Evolutionary conservation across 352 stramenopile genomes (phyloP).

Genomic region (Globisporangium uncinulatum): DNA sequence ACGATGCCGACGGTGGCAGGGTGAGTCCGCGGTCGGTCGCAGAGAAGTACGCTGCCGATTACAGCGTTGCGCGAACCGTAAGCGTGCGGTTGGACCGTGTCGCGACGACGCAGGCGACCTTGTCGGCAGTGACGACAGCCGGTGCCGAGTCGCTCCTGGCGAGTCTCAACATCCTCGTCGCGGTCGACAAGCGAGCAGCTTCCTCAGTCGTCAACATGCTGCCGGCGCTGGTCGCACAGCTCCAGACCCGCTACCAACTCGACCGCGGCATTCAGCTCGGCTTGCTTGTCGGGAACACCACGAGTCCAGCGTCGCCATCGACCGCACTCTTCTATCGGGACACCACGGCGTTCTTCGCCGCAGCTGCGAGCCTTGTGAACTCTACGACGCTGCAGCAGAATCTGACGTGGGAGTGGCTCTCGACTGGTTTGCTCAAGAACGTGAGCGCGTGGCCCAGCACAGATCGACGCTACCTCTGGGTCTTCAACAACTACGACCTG

Average conservation of each 20-base stretch:
- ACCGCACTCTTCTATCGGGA: slow-evolving; percentile 8
- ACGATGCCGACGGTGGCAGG: slow-evolving; percentile 16
- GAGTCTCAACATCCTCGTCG: slow-evolving; percentile 45
- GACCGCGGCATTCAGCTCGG: slow-evolving; percentile 23
- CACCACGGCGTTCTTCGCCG: slow-evolving; percentile 17
- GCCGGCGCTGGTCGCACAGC: slow-evolving; percentile 26
- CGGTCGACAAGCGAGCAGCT: slow-evolving; percentile 25
- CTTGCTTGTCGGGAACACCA: slow-evolving; percentile 17
- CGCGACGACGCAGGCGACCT: slow-evolving; percentile 22
- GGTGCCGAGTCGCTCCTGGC: slow-evolving; percentile 14
- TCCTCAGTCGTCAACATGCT: slow-evolving; percentile 23
- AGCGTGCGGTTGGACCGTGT: slow-evolving; percentile 29
- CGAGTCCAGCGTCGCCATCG: neutral
- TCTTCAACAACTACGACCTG: slow-evolving; percentile 13
- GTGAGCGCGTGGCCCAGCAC: slow-evolving; percentile 19
- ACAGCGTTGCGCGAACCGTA: slow-evolving; percentile 9
- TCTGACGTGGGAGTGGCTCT: slow-evolving; percentile 5
- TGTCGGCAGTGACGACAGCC: slow-evolving; percentile 16
- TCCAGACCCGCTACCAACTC: slow-evolving; percentile 28
- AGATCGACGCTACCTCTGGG: slow-evolving; percentile 17
- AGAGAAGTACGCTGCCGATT: slow-evolving; percentile 22
- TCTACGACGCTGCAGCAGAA: slow-evolving; percentile 7
- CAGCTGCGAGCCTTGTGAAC: slow-evolving; percentile 4
- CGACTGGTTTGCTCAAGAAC: slow-evolving; percentile 3
- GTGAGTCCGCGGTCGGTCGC: slow-evolving; percentile 5